phyloP scores from a whole-genome alignment of 2,329 filamentous ascomycete species.

The Fusarium vanettenii region DNA sequence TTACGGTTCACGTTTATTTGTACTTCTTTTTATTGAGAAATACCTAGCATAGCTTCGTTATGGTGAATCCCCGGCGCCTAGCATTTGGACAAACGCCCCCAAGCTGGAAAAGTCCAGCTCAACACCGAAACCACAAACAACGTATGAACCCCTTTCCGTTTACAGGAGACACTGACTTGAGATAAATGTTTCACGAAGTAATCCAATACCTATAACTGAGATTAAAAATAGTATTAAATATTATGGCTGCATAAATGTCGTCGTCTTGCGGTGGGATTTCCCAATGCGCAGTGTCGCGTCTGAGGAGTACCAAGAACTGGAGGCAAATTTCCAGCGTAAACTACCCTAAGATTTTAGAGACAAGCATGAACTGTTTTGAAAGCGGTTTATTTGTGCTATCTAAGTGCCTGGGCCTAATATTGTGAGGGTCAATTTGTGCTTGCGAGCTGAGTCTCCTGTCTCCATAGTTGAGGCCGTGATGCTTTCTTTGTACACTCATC shows the following conservation, averaged over 20 bases:
- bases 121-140: too few relatives aligned
- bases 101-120: too few relatives aligned
- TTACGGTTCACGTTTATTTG: background rate
- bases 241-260: background rate
- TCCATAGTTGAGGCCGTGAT: background rate
- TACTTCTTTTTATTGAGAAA: background rate
- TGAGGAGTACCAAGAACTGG: constrained; percentile 7
- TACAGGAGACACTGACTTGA: too few relatives aligned
- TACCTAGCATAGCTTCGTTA: background rate
- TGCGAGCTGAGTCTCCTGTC: background rate
- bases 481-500: background rate
- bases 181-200: background rate
- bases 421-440: background rate
- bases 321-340: constrained; percentile 4
- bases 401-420: background rate
- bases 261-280: background rate
- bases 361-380: too few relatives aligned
- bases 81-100: too few relatives aligned
- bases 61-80: too few relatives aligned
- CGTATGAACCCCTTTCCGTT: too few relatives aligned
- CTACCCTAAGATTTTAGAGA: background rate
- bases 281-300: background rate
- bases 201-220: too few relatives aligned
- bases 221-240: background rate
- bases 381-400: background rate